Base-by-base conservation (phyloP, 2,329 filamentous ascomycete species). In the Hymenoscyphus albidus region DNA sequence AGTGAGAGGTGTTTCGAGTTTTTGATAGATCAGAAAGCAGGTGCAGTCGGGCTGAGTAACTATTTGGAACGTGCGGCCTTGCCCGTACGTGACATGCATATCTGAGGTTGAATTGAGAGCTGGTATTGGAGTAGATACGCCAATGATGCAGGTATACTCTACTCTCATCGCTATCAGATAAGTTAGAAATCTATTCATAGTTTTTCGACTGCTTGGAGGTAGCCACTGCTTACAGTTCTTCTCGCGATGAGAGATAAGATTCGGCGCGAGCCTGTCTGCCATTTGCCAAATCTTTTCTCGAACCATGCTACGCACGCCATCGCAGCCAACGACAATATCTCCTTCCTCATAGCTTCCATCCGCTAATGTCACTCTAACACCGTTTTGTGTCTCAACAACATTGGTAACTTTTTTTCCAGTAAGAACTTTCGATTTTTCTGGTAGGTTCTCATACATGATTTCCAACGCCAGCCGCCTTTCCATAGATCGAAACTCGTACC, bases 271-370 rank as follows among this genome's bases (percentile, higher is more conserved):
- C 16, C 13, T 42, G 16, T 42, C 16, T 5, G 40, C 51, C 10
- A 14, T 56, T 5, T 22, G n/a, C 64, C 61, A 64, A 68, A 72
- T 72, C 31, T 40, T 59, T 10, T 54, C n/a, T 9, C 71, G 65
- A 7, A 72, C 65, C 5, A 18, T 63, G 62, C 70, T 72, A 61
- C 69, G 69, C 16, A 72, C 61, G 10, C 71, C 71, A 63, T 73
- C 71, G 14, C 70, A 68, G 0, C 71, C 71, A 58, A 71, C 68
- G 22, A 73, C 56, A 13, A 73, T 63, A 54, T 70, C 70, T 5
- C 70, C 71, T 51, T 27, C 31, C 38, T 64, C 68, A 9, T 51
- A 40, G 3, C 63, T 60, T 3, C 71, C 70, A 64, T 73, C 70
- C n/a, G 67, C 58, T 35, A 67, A 70, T 2, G 22, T 18, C 5